Base-by-base conservation (phyloP, 495 filamentous ascomycete species). In the Xylaria acuta region DNA sequence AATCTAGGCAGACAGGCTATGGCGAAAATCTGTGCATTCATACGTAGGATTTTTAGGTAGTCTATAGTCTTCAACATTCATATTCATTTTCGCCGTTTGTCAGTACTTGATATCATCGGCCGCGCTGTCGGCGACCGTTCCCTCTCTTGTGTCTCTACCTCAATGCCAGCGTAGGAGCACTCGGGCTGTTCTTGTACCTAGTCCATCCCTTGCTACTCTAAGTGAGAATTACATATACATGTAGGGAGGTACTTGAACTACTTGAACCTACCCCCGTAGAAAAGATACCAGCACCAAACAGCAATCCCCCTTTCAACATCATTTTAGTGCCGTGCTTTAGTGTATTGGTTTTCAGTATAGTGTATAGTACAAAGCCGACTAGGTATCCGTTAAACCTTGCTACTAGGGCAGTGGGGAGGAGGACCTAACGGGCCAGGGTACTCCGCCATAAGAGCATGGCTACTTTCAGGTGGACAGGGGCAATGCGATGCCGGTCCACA, bases 321-420 rank as follows among this genome's bases (percentile, higher is more conserved):
- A 27, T 27, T 4, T 14, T 3, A 54, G 5, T 54, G 30, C 5
- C 8, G 14, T 34, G 54, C 14, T 59, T 34, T 59, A 27, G 25
- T 45, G 16, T 25, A 54, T 16, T 16, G 47, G 11, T n/a, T 20
- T 20, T 47, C 18, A 20, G 20, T 18, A 22, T 51, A 49, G 7
- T 22, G 27, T 34, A 34, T 30, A 20, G 53, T 59, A 36, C 30
- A 20, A 4, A 59, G 54, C 30, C 25, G 25, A 27, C 22, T 27
- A 8, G 47, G 27, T n/a, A 36, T 36, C 54, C 20, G 58, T 60
- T 22, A 22, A 60, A 60, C 58, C 58, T 38, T 60, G 58, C 32
- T 38, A 20, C 58, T 12, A 14, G 58, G 58, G 58, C 32, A 5
- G 58, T 22, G 58, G 27, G 27, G 30, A 56, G 58, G 58, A 38